Evolutionary conservation across 2,329 filamentous ascomycete species (phyloP).

Genomic region (Diplodia mutila): DNA sequence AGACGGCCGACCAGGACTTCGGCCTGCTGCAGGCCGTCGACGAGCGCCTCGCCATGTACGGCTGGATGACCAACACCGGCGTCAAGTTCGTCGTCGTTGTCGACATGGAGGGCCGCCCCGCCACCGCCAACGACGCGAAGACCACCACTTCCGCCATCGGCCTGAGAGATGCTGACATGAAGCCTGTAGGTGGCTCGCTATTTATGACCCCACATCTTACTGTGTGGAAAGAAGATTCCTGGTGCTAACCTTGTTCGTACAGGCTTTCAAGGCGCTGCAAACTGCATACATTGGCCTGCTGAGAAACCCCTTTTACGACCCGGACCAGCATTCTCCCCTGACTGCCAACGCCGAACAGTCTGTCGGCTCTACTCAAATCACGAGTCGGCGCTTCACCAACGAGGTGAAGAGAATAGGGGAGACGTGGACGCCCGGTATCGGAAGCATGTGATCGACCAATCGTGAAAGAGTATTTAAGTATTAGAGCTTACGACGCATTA

Average conservation of each 20-base stretch:
- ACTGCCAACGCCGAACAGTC: conserved; percentile 49
- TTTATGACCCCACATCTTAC: neutral
- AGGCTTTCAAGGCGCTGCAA: conserved; percentile 90
- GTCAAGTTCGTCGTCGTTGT: conserved; percentile 89
- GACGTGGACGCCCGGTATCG: conserved; percentile 76
- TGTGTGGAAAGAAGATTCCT: neutral
- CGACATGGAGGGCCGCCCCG: conserved; percentile 78
- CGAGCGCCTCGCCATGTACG: conserved; percentile 90
- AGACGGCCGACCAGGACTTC: conserved; percentile 78
- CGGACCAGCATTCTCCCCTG: conserved; percentile 76
- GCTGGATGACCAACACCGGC: conserved; percentile 94
- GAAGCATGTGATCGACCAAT: conserved; percentile 54
- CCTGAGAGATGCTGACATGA: conserved; percentile 82
- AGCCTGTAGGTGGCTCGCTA: conserved; percentile 62
- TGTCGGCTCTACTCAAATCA: conserved; percentile 67
- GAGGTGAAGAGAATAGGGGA: conserved; percentile 88
- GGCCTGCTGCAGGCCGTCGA: conserved; percentile 92
- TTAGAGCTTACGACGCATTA: neutral
- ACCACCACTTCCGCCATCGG: conserved; percentile 59
- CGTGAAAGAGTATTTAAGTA: neutral
- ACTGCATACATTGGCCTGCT: conserved; percentile 86
- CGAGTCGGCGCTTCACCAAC: conserved; percentile 75
- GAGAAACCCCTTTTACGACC: conserved; percentile 93
- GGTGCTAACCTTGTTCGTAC: neutral
- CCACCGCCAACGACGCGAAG: conserved; percentile 40